Conservation (phyloP, 1,284 basidiomycete genomes). For the Laetiporus sulphureus region DNA sequence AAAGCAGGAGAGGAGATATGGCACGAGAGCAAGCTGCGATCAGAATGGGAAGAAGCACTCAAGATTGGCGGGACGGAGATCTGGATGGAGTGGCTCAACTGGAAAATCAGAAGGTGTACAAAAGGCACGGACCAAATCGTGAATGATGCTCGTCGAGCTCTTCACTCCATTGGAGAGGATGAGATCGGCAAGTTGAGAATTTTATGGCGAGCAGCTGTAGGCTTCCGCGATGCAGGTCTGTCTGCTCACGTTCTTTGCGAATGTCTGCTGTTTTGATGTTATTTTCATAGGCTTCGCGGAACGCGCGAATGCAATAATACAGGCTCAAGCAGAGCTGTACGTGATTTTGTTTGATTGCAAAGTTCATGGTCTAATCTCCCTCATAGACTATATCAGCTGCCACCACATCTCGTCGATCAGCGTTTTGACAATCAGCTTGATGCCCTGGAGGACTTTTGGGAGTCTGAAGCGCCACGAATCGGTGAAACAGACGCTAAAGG, state of each 20-base stretch:
- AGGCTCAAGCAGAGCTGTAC: slow-evolving; percentile 73
- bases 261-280: background rate
- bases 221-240: slow-evolving; percentile 73
- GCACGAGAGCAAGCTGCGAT: slow-evolving; percentile 43
- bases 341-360: slow-evolving; percentile 18
- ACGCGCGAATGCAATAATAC: slow-evolving; percentile 65
- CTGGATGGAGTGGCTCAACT: slow-evolving; percentile 74
- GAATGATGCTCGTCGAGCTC: slow-evolving; percentile 38
- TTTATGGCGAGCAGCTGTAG: slow-evolving; percentile 65
- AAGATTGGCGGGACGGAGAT: slow-evolving; percentile 42
- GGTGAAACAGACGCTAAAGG: slow-evolving; percentile 57
- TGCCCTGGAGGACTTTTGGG: slow-evolving; percentile 71
- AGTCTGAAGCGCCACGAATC: slow-evolving; percentile 57
- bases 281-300: slow-evolving; percentile 35
- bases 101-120: slow-evolving; percentile 46
- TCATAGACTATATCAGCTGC: slow-evolving; percentile 48
- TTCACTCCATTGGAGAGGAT: slow-evolving; percentile 33
- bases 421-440: slow-evolving; percentile 44
- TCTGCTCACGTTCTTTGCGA: no score
- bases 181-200: slow-evolving; percentile 57
- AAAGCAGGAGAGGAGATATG: slow-evolving; percentile 68
- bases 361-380: no score
- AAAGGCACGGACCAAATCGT: slow-evolving; percentile 46
- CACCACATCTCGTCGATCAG: slow-evolving; percentile 32
- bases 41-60: slow-evolving; percentile 72